Percentiles rank a stretch among this genome's conserved stretches.
phyloP scores from a whole-genome alignment of 2,329 filamentous ascomycete species.

The Phoma sp. region DNA sequence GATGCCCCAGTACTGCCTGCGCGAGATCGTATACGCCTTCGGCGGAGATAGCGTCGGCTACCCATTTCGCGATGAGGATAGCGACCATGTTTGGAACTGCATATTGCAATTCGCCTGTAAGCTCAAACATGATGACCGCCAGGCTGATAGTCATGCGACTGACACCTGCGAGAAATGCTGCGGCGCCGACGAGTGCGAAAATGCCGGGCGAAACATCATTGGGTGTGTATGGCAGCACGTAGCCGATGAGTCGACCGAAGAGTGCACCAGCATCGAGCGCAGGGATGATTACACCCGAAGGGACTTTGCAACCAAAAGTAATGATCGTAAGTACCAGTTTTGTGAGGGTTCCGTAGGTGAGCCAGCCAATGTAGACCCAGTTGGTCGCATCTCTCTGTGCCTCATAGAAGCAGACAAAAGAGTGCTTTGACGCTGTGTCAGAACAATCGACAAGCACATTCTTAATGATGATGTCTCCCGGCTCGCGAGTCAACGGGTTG shows the following conservation, averaged over 20 bases:
- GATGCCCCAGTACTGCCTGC: conserved; percentile 64
- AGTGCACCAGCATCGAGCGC: conserved; percentile 64
- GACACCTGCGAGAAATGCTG: conserved; percentile 64
- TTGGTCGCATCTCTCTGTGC: conserved; percentile 32
- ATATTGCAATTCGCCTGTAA: conserved; percentile 65
- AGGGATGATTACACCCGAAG: conserved; percentile 66
- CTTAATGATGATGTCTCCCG: conserved; percentile 63
- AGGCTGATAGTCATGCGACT: conserved; percentile 65
- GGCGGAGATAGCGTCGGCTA: conserved; percentile 59
- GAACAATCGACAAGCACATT: conserved; percentile 63
- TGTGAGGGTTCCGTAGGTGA: conserved; percentile 59
- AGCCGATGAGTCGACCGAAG: conserved; percentile 62
- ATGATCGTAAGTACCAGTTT: conserved; percentile 64
- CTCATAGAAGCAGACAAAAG: conserved; percentile 62
- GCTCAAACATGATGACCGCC: conserved; percentile 66
- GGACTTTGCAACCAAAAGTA: conserved; percentile 66
- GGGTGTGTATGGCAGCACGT: conserved; percentile 40
- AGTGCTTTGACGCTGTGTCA: conserved; percentile 33
- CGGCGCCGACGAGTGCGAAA: conserved; percentile 66
- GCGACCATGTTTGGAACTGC: conserved; percentile 65
- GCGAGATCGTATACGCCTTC: conserved; percentile 66
- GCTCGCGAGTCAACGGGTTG: conserved; percentile 61
- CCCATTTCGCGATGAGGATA: conserved; percentile 65
- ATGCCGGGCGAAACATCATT: conserved; percentile 59
- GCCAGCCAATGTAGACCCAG: conserved; percentile 56